Evolutionary conservation across 2,329 filamentous ascomycete species (phyloP).

Genomic region (Sporothrix protearum): DNA sequence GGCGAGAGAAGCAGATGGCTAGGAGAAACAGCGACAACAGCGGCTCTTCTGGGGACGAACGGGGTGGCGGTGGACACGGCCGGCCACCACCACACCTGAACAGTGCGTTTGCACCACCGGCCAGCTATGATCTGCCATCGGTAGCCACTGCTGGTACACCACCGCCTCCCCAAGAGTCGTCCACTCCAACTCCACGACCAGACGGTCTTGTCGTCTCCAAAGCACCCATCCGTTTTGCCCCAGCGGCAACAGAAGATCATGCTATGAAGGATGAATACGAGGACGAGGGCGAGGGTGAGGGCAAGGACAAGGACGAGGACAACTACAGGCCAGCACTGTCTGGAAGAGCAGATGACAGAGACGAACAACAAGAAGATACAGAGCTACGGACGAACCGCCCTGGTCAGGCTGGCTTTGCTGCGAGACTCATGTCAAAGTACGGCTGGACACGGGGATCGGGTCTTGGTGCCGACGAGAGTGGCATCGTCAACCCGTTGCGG

Average conservation of each 20-base stretch:
- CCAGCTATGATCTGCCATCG: neutral
- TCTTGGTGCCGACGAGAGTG: slow-evolving; percentile 74
- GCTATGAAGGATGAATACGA: slow-evolving; percentile 30
- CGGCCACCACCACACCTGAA: neutral
- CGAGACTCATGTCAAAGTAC: slow-evolving; percentile 87
- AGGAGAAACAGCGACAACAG: slow-evolving; percentile 42
- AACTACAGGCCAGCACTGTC: slow-evolving; percentile 32
- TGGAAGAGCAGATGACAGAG: slow-evolving; percentile 27
- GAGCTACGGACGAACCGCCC: slow-evolving; percentile 58
- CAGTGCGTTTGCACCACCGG: slow-evolving; percentile 49
- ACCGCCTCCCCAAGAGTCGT: neutral
- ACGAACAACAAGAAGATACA: neutral
- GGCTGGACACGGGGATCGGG: slow-evolving; percentile 88
- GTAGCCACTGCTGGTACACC: neutral
- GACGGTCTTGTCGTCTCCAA: slow-evolving; percentile 65
- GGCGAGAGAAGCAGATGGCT: slow-evolving; percentile 42
- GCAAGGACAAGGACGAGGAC: slow-evolving; percentile 29
- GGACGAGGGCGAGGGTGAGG: slow-evolving; percentile 18
- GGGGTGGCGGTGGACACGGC: slow-evolving; percentile 33
- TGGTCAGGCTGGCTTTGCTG: slow-evolving; percentile 79
- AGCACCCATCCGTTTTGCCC: slow-evolving; percentile 68
- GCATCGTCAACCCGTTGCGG: slow-evolving; percentile 81
- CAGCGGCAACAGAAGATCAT: slow-evolving; percentile 36
- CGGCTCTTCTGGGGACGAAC: neutral
- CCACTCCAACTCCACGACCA: slow-evolving; percentile 19